Conservation (phyloP, 768 basidiomycete genomes). For the Piloderma croceum region DNA sequence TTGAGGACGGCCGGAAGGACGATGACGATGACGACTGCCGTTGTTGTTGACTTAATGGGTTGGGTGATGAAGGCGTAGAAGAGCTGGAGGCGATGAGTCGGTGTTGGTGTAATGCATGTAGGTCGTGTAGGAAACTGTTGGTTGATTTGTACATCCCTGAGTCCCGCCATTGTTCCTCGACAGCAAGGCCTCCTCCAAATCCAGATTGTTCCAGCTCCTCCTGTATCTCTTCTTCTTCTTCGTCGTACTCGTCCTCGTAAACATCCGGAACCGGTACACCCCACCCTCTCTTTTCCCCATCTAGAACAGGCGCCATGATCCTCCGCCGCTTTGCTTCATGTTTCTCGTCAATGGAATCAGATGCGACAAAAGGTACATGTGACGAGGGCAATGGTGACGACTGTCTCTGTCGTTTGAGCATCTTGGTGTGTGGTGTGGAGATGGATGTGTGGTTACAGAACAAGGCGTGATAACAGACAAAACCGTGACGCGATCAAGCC, state of each 20-base stretch:
- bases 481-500: too few species aligned
- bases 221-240: constrained; percentile 15
- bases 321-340: constrained; percentile 50
- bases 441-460: too few species aligned
- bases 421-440: constrained; percentile 17
- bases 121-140: constrained; percentile 63
- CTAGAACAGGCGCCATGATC: constrained; percentile 44
- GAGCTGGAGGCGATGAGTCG: constrained; percentile 38
- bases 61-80: background rate
- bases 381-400: constrained; percentile 37
- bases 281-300: constrained; percentile 50
- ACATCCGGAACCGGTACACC: constrained; percentile 11
- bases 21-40: background rate
- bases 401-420: constrained; percentile 51
- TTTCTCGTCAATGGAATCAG: constrained; percentile 22
- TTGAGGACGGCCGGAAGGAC: background rate
- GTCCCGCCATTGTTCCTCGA: constrained; percentile 4
- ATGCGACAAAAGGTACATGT: constrained; percentile 21
- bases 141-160: constrained; percentile 46
- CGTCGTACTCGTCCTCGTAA: constrained; percentile 29
- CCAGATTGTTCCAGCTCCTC: constrained; percentile 3
- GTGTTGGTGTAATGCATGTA: constrained; percentile 66
- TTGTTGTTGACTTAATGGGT: background rate
- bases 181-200: constrained; percentile 1
- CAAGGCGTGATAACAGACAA: too few species aligned